These are phyloP conservation scores for Albizia julibrissin DNA, from an alignment of 306 rosid species.

Conservation along the genomic window DNA sequence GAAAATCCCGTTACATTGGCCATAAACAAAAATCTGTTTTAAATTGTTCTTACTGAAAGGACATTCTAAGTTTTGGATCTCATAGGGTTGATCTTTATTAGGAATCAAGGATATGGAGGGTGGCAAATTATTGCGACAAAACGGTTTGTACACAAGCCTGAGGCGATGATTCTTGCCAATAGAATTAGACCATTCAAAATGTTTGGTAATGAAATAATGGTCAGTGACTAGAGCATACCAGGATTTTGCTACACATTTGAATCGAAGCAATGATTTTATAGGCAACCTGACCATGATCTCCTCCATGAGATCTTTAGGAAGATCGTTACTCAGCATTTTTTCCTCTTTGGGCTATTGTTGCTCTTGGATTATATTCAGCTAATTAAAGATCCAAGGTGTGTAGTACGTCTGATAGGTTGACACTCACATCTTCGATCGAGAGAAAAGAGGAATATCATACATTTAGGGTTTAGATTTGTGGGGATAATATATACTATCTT, in stretches of 20 bases:
- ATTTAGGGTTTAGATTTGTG: too few relatives aligned
- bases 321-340: neutral
- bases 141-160: too few relatives aligned
- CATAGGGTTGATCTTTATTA: neutral
- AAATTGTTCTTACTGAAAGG: neutral
- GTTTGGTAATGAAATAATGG: neutral
- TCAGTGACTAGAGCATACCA: neutral
- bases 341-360: too few relatives aligned
- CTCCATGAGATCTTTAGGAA: neutral
- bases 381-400: too few relatives aligned
- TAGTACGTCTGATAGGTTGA: too few relatives aligned
- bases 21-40: fast-evolving
- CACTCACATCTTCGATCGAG: too few relatives aligned
- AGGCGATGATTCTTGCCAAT: neutral
- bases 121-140: neutral
- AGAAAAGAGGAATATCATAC: too few relatives aligned
- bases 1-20: neutral
- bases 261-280: neutral
- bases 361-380: too few relatives aligned
- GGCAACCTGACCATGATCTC: neutral
- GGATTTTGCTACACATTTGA: neutral
- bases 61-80: neutral
- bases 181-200: neutral
- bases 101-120: neutral
- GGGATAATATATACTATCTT: too few relatives aligned